Evolutionary conservation across 192 early-diverging fungal species (phyloP).

Genomic region (Dimargaris xerosporica): DNA sequence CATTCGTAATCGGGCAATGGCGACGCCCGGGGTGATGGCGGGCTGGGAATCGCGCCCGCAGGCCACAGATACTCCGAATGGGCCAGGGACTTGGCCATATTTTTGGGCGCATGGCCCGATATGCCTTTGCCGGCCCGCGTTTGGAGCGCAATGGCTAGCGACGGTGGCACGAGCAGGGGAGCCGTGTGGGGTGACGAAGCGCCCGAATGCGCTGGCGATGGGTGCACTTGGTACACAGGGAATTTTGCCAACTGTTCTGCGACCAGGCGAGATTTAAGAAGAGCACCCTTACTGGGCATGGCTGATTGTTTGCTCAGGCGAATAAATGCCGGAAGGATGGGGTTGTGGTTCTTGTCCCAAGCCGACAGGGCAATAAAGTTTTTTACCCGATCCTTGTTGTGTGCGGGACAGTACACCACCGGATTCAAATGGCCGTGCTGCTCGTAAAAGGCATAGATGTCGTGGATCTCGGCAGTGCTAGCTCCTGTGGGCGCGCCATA

Average conservation of each 20-base stretch:
- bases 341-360: not conserved
- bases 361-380: constrained; percentile 11
- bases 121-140: not conserved
- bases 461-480: constrained; percentile 2
- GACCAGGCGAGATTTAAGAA: constrained; percentile 1
- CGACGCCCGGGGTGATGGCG: not conserved
- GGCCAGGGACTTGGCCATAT: not conserved
- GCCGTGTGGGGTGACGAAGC: not conserved
- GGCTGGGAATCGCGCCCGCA: not conserved
- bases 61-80: constrained; percentile 7
- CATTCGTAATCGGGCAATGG: not conserved
- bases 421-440: constrained; percentile 4
- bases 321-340: constrained; percentile 4
- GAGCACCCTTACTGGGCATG: not conserved
- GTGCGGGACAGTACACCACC: constrained; percentile 8
- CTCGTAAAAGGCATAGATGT: constrained; percentile 1
- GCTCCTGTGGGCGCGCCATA: constrained; percentile 1
- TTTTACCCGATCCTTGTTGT: not conserved
- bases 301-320: not conserved
- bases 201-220: not conserved
- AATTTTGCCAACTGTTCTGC: not conserved
- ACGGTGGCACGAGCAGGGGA: constrained; percentile 1
- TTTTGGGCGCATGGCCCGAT: not conserved
- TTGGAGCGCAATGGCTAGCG: not conserved
- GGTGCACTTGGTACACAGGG: not conserved